phyloP scores from a whole-genome alignment of 2,329 filamentous ascomycete genomes.

The Magnaporthales sp. region DNA sequence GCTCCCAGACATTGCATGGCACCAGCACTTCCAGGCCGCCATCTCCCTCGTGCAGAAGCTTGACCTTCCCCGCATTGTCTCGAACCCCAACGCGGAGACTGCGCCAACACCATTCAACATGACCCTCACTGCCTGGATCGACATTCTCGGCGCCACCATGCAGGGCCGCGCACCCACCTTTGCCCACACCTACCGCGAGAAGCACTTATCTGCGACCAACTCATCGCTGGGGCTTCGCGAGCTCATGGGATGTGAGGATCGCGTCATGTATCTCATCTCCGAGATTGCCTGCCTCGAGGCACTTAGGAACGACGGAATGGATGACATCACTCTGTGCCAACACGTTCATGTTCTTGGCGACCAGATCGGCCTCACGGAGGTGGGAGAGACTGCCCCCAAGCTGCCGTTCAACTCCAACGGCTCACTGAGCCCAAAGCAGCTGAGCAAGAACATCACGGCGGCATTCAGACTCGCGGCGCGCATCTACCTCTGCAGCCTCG shows the following conservation, averaged over 20 bases:
- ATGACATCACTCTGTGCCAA: conserved; percentile 77
- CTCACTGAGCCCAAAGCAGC: conserved; percentile 70
- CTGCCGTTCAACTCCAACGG: conserved; percentile 60
- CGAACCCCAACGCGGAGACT: conserved; percentile 49
- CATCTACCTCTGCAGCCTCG: conserved; percentile 93
- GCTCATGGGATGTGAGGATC: conserved; percentile 96
- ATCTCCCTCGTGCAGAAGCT: conserved; percentile 79
- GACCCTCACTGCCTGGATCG: conserved; percentile 90
- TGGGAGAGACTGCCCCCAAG: conserved; percentile 47
- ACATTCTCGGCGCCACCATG: conserved; percentile 93
- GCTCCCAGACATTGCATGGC: conserved; percentile 89
- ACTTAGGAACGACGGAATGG: conserved; percentile 73
- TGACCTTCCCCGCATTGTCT: conserved; percentile 62
- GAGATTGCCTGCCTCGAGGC: conserved; percentile 95
- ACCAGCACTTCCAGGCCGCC: conserved; percentile 91
- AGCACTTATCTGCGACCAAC: conserved; percentile 65
- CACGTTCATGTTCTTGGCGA: conserved; percentile 83
- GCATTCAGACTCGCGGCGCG: conserved; percentile 88
- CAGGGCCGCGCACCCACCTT: conserved; percentile 77
- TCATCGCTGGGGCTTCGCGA: conserved; percentile 68
- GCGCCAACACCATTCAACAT: conserved; percentile 82
- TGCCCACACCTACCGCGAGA: conserved; percentile 90
- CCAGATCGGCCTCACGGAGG: conserved; percentile 77
- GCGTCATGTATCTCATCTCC: conserved; percentile 95
- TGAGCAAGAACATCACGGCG: conserved; percentile 80